Base-by-base conservation (phyloP, 2,329 filamentous ascomycete species). In the Fusarium tuaranense region DNA sequence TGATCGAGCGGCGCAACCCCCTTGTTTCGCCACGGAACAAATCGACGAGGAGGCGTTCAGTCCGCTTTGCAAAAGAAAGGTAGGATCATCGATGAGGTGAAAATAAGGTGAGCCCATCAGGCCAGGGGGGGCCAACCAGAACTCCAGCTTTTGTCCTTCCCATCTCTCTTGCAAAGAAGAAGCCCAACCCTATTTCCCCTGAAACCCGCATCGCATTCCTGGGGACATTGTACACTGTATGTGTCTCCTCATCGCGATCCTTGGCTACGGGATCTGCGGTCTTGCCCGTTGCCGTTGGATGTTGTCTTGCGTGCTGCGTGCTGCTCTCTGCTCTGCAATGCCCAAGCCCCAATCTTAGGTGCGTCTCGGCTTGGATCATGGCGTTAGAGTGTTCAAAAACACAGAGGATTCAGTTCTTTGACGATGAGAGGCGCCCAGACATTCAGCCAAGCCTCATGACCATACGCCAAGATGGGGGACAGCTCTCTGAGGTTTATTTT, bases 201-300 rank as follows among this genome's bases (percentile, higher is more conserved):
- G 73, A 75, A 75, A 75, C 73, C 55, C 63, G 73, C 72, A 75
- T 75, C 41, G 61, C 63, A 70, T 48, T 65, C 39, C 69, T 25
- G 30, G 39, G 55, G 62, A 7, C 18, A 55, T 61, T 62, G 51
- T 64, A 39, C 68, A 71, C 63, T 51, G 63, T 66, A 66, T 53
- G 34, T 58, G 48, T 53, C 48, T 53, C 48, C 59, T 65, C 73
- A 69, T 57, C 53, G 32, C 65, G 48, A 53, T 64, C 65, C 48
- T 66, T 46, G 57, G 60, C 25, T 62, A 6, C 32, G 32, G 32
- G 32, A 34, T 34, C 34, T 53, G 27, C 48, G 48, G 48, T 30
- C 48, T 53, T 53, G 48, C 27, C 48, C 48, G 48, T 53, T 53
- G 48, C 30, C 30, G 48, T 13, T 34, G 32, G 32, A 32, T 53